A percentile compares a stretch with the other conserved stretches of the same genome.
These are phyloP conservation scores for Serendipita indica DNA, from an alignment of 768 basidiomycete species.

Conservation along the genomic window DNA sequence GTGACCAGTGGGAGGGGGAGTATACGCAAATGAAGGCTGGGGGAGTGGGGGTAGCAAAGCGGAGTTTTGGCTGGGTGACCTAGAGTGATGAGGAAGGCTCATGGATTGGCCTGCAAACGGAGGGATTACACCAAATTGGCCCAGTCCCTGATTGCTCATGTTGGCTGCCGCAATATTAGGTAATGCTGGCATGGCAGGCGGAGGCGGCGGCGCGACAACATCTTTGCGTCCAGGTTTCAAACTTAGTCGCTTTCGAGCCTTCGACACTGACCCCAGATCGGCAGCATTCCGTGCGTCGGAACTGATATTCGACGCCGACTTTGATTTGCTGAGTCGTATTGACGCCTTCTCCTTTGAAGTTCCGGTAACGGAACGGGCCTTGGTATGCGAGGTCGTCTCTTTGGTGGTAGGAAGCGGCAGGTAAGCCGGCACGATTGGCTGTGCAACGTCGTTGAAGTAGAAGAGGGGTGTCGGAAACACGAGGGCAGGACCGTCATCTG, in stretches of 20 bases:
- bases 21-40: neutral
- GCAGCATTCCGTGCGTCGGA: neutral
- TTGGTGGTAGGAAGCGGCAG: slow-evolving; percentile 1
- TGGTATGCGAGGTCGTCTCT: neutral
- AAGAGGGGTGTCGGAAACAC: neutral
- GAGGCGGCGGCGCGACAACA: neutral
- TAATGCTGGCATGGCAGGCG: slow-evolving; percentile 2
- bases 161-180: neutral
- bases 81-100: neutral
- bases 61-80: slow-evolving; percentile 1
- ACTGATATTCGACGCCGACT: neutral
- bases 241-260: neutral
- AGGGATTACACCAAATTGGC: slow-evolving; percentile 1
- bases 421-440: neutral
- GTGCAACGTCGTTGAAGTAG: neutral
- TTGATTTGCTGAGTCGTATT: neutral
- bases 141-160: neutral
- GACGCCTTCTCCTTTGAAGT: neutral
- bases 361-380: neutral
- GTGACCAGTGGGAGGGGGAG: neutral
- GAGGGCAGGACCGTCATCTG: neutral
- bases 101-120: neutral
- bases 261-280: neutral
- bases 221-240: neutral
- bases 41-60: no score